Conservation (phyloP, 176 grass and related monocot genomes). For the Cenchrus purpureus region DNA sequence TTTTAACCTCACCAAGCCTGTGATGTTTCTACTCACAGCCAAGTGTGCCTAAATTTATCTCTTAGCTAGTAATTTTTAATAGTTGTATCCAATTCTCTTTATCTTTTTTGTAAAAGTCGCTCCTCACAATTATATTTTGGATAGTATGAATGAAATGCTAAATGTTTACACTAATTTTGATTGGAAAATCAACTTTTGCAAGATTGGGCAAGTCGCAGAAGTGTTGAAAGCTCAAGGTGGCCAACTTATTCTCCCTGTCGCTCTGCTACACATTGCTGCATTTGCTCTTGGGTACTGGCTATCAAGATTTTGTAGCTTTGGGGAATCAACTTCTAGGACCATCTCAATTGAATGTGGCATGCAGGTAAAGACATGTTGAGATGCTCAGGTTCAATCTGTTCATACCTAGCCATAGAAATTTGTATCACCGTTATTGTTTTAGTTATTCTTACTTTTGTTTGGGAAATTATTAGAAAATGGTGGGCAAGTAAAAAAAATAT, state of each 20-base stretch:
- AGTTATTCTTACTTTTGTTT: constrained; percentile 35
- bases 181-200: constrained; percentile 12
- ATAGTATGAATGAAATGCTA: too few relatives aligned
- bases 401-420: constrained; percentile 21
- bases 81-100: not conserved
- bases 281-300: constrained; percentile 90
- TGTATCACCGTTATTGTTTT: constrained; percentile 9
- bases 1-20: constrained; percentile 14
- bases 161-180: constrained; percentile 24
- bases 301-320: constrained; percentile 68
- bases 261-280: constrained; percentile 79
- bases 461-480: constrained; percentile 16
- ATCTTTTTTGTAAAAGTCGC: not conserved
- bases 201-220: constrained; percentile 96
- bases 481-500: constrained; percentile 17
- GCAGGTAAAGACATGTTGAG: constrained; percentile 65
- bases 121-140: too few relatives aligned
- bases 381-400: constrained; percentile 32
- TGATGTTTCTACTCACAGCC: constrained; percentile 10
- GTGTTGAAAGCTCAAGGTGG: constrained; percentile 85
- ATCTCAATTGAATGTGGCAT: constrained; percentile 98
- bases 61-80: not conserved
- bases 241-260: constrained; percentile 85
- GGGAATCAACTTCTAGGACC: constrained; percentile 94
- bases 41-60: constrained; percentile 16